Percentiles rank a stretch among this genome's conserved stretches.
phyloP scores from a whole-genome alignment of 257 asterid genomes.

The Prunella vulgaris region DNA sequence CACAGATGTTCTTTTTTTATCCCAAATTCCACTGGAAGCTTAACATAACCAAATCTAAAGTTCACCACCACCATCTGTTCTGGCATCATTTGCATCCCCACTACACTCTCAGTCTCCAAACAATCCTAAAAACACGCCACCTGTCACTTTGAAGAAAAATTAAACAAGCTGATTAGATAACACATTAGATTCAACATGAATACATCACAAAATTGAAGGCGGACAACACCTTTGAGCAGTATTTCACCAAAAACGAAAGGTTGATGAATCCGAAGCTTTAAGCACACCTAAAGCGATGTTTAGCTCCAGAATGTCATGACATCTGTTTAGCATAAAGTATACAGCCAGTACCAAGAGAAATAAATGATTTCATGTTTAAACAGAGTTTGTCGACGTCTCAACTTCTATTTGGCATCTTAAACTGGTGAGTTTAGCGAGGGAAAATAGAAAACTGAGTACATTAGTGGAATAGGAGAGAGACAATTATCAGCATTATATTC shows the following conservation, averaged over 20 bases:
- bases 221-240: neutral
- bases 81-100: slow-evolving; percentile 48
- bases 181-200: neutral
- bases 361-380: neutral
- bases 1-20: slow-evolving; percentile 37
- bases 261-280: neutral
- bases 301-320: neutral
- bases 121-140: slow-evolving; percentile 29
- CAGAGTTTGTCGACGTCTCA: neutral
- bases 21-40: slow-evolving; percentile 30
- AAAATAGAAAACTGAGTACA: neutral
- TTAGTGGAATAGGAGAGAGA: slow-evolving; percentile 3
- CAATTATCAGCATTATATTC: slow-evolving; percentile 10
- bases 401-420: neutral
- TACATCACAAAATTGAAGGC: neutral
- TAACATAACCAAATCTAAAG: slow-evolving; percentile 17
- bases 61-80: slow-evolving; percentile 15
- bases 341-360: neutral
- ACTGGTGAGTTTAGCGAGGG: neutral
- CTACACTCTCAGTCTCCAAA: slow-evolving; percentile 13
- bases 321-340: neutral
- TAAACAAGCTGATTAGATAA: neutral
- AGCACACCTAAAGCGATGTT: neutral
- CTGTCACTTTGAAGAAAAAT: slow-evolving; percentile 4
- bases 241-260: neutral